phyloP scores from a whole-genome alignment of 129 eudicot species.

The Escallonia herrerae region DNA sequence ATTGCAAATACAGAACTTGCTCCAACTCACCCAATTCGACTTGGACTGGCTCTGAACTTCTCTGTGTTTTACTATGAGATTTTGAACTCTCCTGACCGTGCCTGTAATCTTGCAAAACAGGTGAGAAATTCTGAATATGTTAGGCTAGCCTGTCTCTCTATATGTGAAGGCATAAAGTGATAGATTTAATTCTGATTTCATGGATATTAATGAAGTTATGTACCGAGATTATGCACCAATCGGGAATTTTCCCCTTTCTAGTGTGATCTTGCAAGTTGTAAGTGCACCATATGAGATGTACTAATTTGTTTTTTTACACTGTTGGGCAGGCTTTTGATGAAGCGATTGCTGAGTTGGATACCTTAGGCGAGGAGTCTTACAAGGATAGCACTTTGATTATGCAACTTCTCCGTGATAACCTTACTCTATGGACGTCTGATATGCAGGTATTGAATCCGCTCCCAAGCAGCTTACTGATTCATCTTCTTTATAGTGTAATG shows the following conservation, averaged over 20 bases:
- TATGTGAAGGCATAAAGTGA: background rate
- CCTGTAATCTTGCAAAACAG: slow-evolving; percentile 69
- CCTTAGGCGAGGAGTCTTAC: slow-evolving; percentile 79
- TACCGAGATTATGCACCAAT: background rate
- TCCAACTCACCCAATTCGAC: slow-evolving; percentile 67
- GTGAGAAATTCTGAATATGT: slow-evolving; percentile 15
- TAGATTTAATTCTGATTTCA: too few relatives aligned
- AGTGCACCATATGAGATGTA: background rate
- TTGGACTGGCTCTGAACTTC: slow-evolving; percentile 70
- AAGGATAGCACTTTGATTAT: slow-evolving; percentile 77
- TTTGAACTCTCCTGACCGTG: slow-evolving; percentile 64
- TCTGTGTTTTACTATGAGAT: slow-evolving; percentile 70
- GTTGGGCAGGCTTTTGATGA: slow-evolving; percentile 65
- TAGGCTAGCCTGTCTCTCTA: background rate
- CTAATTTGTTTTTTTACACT: background rate
- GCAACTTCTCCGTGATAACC: slow-evolving; percentile 76
- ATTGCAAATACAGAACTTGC: slow-evolving; percentile 60
- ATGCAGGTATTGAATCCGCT: slow-evolving; percentile 51
- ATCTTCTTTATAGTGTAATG: too few relatives aligned
- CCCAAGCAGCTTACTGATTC: background rate
- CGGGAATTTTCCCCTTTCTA: background rate
- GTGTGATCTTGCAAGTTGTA: background rate
- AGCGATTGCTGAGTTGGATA: slow-evolving; percentile 77
- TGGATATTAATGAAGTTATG: background rate
- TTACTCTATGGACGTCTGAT: slow-evolving; percentile 76